A percentile compares a stretch with the other conserved stretches of the same genome.
phyloP scores from a whole-genome alignment of 805 yeast species.

The Monosporozyma solicola region DNA sequence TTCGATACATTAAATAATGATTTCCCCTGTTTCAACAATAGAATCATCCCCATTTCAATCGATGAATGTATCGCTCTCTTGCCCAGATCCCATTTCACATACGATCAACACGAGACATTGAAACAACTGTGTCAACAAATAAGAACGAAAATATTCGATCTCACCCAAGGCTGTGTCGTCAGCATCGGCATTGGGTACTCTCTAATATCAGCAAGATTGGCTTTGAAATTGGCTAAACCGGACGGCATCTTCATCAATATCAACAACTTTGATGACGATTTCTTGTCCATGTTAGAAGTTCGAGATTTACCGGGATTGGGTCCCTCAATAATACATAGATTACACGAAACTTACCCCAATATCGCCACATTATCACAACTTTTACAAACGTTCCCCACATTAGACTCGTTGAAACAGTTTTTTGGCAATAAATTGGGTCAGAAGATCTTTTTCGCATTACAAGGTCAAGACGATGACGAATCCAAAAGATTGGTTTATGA shows the following conservation, averaged over 20 bases:
- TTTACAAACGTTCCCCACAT: conserved; percentile 19
- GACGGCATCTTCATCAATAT: conserved; percentile 40
- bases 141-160: conserved; percentile 35
- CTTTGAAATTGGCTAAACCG: conserved; percentile 73
- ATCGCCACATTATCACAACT: conserved; percentile 32
- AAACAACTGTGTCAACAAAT: conserved; percentile 21
- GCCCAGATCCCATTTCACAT: not conserved
- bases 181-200: conserved; percentile 75
- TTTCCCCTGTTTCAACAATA: conserved; percentile 6
- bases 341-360: conserved; percentile 23
- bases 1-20: conserved; percentile 43
- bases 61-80: conserved; percentile 67
- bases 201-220: conserved; percentile 68
- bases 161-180: conserved; percentile 52
- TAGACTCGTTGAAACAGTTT: conserved; percentile 31
- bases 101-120: not conserved
- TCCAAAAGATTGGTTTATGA: conserved; percentile 41
- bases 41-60: conserved; percentile 75
- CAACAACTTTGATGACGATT: not conserved
- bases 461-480: conserved; percentile 60
- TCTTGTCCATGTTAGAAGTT: conserved; percentile 21
- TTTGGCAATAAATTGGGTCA: conserved; percentile 68
- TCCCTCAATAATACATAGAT: conserved; percentile 37
- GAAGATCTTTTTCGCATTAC: conserved; percentile 48
- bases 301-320: conserved; percentile 59